Conservation (phyloP, 1,139 yeast species). For the Hansenula sp. region DNA sequence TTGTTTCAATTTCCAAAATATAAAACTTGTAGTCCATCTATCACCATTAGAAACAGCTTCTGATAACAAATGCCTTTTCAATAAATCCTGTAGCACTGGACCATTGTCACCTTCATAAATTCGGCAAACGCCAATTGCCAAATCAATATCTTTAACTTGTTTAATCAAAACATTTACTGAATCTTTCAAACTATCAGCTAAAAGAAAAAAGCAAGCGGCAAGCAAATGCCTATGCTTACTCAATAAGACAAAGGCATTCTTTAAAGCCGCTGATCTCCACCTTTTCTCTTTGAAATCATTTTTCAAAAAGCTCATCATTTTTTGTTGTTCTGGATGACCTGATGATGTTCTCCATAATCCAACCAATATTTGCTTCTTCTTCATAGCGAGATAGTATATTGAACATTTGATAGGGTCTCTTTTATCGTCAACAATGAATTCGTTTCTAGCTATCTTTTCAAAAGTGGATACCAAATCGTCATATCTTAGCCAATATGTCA, state of each 20-base stretch:
- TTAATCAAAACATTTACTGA: slow-evolving; percentile 69
- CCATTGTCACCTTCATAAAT: slow-evolving; percentile 61
- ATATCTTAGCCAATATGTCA: slow-evolving; percentile 72
- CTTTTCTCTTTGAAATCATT: slow-evolving; percentile 72
- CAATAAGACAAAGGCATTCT: slow-evolving; percentile 86
- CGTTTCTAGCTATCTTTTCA: slow-evolving; percentile 70
- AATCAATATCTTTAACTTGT: slow-evolving; percentile 60
- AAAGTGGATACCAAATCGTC: slow-evolving; percentile 47
- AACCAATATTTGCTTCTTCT: slow-evolving; percentile 68
- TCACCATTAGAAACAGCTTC: slow-evolving; percentile 60
- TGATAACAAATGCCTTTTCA: slow-evolving; percentile 54
- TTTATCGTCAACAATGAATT: slow-evolving; percentile 38
- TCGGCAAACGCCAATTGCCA: slow-evolving; percentile 80
- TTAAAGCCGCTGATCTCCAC: slow-evolving; percentile 86
- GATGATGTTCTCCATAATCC: slow-evolving; percentile 82
- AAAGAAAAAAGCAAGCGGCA: slow-evolving; percentile 85
- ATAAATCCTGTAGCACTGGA: slow-evolving; percentile 44
- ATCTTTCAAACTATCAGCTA: slow-evolving; percentile 77
- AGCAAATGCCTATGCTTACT: slow-evolving; percentile 85
- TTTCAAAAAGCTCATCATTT: slow-evolving; percentile 70
- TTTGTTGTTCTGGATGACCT: slow-evolving; percentile 76
- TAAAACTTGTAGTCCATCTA: slow-evolving; percentile 82
- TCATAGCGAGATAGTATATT: slow-evolving; percentile 71
- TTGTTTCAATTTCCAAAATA: slow-evolving; percentile 62
- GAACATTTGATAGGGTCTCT: slow-evolving; percentile 77